Percentiles rank a stretch among this genome's conserved stretches.
phyloP scores from a whole-genome alignment of 495 filamentous ascomycete species.

The Glutinoglossum americanum region DNA sequence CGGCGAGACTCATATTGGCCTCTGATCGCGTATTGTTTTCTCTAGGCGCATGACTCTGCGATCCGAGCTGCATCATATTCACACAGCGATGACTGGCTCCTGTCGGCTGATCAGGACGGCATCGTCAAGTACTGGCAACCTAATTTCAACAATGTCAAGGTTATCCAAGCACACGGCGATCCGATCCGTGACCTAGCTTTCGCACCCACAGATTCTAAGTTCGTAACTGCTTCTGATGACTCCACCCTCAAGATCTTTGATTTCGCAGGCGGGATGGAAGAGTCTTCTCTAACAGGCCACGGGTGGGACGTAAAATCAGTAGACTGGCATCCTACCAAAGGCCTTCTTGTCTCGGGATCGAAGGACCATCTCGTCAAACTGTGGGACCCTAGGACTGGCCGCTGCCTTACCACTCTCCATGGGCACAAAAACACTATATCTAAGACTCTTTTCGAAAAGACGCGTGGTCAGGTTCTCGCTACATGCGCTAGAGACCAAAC shows the following conservation, averaged over 20 bases:
- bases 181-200: constrained; percentile 85
- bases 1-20: not conserved
- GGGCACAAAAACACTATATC: constrained; percentile 96
- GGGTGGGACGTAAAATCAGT: constrained; percentile 91
- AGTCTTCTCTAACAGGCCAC: constrained; percentile 67
- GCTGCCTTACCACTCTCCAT: constrained; percentile 80
- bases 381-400: constrained; percentile 82
- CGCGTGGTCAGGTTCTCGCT: constrained; percentile 62
- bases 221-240: constrained; percentile 89
- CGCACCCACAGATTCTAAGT: constrained; percentile 80
- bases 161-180: constrained; percentile 74
- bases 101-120: constrained; percentile 88
- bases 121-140: constrained; percentile 97
- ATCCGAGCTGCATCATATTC: constrained; percentile 78
- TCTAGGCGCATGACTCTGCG: constrained; percentile 70
- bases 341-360: constrained; percentile 81
- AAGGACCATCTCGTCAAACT: constrained; percentile 95
- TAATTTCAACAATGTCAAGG: constrained; percentile 97
- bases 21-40: constrained; percentile 1
- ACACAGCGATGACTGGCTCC: constrained; percentile 86
- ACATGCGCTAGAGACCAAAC: constrained; percentile 84
- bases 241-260: constrained; percentile 86
- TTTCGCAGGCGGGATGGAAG: constrained; percentile 67
- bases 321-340: constrained; percentile 95
- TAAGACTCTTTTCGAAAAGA: constrained; percentile 67